A percentile compares a stretch with the other conserved stretches of the same genome.
Evolutionary conservation across 179 eudicot genomes (phyloP).

Genomic region (Beta macrorhiza): DNA sequence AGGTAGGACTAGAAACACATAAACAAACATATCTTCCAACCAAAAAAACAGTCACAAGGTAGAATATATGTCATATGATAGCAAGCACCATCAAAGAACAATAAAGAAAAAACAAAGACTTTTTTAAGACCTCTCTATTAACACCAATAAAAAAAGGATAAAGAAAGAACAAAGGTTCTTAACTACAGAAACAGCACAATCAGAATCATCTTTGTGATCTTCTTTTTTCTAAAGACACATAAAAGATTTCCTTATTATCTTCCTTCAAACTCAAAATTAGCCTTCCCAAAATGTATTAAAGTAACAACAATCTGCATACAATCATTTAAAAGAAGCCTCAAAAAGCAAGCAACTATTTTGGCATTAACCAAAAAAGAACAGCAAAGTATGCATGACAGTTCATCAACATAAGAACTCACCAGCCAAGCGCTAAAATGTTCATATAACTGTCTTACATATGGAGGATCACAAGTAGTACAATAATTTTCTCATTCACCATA

Average conservation of each 20-base stretch:
- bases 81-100: neutral
- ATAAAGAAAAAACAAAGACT: neutral
- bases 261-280: neutral
- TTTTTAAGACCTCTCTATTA: neutral
- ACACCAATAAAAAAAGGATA: neutral
- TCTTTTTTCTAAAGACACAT: neutral
- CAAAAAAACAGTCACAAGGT: neutral
- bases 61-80: neutral
- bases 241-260: neutral
- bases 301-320: neutral
- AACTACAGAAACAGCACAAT: neutral
- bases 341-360: neutral
- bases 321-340: neutral
- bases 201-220: conserved; percentile 5
- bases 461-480: neutral
- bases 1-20: neutral
- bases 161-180: neutral
- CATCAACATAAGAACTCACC: neutral
- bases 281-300: neutral
- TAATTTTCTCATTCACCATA: neutral
- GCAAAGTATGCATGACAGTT: neutral
- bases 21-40: neutral
- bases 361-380: neutral
- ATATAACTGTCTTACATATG: neutral
- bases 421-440: neutral